These are phyloP conservation scores for Coemansia sp. DNA, from an alignment of 192 early-diverging fungal species.

Conservation along the genomic window DNA sequence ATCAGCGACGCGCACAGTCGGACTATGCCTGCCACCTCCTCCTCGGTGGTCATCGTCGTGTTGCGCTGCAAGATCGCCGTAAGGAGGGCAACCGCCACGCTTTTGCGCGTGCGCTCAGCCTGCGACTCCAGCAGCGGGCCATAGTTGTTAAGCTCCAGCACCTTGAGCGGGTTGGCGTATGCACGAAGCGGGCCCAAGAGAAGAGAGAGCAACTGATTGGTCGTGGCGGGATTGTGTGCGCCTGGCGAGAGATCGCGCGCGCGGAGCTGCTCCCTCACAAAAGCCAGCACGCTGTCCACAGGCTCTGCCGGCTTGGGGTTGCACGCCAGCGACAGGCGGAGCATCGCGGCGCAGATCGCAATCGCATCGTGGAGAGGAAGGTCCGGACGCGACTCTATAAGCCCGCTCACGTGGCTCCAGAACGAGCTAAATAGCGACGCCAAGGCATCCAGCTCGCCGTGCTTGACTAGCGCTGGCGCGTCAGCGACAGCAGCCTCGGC, in stretches of 20 bases:
- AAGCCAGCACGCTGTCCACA: constrained; percentile 90
- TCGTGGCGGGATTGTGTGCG: constrained; percentile 68
- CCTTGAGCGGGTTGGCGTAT: constrained; percentile 68
- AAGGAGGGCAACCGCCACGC: constrained; percentile 80
- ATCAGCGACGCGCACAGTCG: constrained; percentile 47
- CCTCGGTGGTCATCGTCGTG: constrained; percentile 54
- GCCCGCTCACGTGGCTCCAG: constrained; percentile 92
- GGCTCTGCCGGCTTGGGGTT: constrained; percentile 82
- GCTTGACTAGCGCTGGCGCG: constrained; percentile 1
- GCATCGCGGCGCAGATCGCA: constrained; percentile 84
- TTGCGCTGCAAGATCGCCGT: constrained; percentile 70
- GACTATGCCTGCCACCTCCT: constrained; percentile 44
- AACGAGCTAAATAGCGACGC: constrained; percentile 90
- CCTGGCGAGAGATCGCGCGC: constrained; percentile 68
- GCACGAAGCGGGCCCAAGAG: constrained; percentile 83
- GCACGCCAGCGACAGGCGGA: constrained; percentile 88
- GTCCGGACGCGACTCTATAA: constrained; percentile 92
- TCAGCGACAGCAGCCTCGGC: neutral
- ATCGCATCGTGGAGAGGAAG: constrained; percentile 92
- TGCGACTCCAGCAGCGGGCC: constrained; percentile 83
- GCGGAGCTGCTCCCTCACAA: constrained; percentile 78
- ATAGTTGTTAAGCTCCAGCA: constrained; percentile 79
- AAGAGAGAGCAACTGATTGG: constrained; percentile 78
- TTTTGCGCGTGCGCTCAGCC: constrained; percentile 78
- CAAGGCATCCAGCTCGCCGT: constrained; percentile 29